Conservation (phyloP, 495 filamentous ascomycete species). For the Lophiotrema nucula region DNA sequence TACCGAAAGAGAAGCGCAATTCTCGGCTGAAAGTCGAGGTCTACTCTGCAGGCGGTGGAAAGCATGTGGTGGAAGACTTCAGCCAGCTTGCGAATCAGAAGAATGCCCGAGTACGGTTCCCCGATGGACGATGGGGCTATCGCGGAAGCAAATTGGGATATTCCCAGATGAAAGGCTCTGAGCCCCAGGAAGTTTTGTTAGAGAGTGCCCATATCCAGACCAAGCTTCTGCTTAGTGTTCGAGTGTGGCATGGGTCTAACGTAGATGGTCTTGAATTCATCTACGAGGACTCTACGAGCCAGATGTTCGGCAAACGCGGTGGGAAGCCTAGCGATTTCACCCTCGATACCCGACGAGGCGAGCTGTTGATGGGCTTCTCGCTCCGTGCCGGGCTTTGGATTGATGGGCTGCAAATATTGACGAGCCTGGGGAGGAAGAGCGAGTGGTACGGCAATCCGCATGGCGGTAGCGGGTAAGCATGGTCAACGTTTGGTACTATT, state of each 20-base stretch:
- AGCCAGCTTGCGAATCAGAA: constrained; percentile 60
- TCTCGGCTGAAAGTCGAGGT: constrained; percentile 68
- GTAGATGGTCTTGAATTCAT: constrained; percentile 88
- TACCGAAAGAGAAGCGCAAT: constrained; percentile 70
- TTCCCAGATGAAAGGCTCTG: constrained; percentile 68
- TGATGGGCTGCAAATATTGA: constrained; percentile 87
- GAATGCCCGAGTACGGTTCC: constrained; percentile 67
- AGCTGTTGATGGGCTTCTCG: constrained; percentile 84
- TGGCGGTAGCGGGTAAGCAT: constrained; percentile 77
- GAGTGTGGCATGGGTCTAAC: constrained; percentile 73
- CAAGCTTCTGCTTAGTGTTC: constrained; percentile 71
- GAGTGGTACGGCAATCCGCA: constrained; percentile 77
- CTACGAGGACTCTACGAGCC: constrained; percentile 83
- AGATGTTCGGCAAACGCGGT: constrained; percentile 85
- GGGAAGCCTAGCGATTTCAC: constrained; percentile 73
- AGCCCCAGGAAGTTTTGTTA: constrained; percentile 72
- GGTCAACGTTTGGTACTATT: constrained; percentile 6
- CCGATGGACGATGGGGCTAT: constrained; percentile 71
- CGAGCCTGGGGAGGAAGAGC: constrained; percentile 81
- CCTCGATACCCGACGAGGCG: constrained; percentile 79
- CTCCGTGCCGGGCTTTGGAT: constrained; percentile 81
- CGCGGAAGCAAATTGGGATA: constrained; percentile 73
- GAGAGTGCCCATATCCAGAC: constrained; percentile 65
- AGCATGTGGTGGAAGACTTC: constrained; percentile 72
- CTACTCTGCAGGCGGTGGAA: constrained; percentile 71